Conservation (phyloP, 208 protist species). For the Leishmania tropica region DNA sequence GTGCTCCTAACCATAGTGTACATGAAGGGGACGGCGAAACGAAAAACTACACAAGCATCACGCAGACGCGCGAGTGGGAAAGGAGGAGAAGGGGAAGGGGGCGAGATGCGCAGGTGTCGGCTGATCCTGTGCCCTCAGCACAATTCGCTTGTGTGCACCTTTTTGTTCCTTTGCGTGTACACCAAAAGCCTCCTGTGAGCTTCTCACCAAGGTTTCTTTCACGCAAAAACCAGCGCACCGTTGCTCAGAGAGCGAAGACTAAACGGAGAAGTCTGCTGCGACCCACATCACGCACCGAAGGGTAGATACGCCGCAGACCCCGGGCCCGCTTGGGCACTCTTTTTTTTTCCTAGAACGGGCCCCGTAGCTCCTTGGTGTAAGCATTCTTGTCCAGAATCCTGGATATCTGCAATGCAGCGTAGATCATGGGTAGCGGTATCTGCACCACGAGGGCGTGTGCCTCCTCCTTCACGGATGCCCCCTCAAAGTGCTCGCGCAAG, state of each 20-base stretch:
- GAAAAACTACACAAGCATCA: background rate
- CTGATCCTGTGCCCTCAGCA: background rate
- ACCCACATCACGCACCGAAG: background rate
- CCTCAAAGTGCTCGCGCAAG: slow-evolving; percentile 66
- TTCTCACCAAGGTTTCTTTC: too few relatives aligned
- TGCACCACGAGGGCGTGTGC: slow-evolving; percentile 68
- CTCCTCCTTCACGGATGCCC: slow-evolving; percentile 57
- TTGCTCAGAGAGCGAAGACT: background rate
- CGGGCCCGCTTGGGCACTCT: background rate
- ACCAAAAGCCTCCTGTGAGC: background rate
- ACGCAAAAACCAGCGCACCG: background rate
- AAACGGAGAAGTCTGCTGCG: background rate
- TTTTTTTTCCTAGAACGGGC: slow-evolving; percentile 45
- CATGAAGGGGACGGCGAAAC: background rate
- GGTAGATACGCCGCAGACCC: background rate
- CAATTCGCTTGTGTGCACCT: background rate
- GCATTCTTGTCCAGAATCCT: slow-evolving; percentile 53
- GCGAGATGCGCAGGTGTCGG: background rate
- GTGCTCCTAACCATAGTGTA: background rate
- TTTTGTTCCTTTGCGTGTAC: background rate
- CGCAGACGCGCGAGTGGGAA: background rate
- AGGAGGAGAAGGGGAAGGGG: background rate
- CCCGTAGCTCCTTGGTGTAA: slow-evolving; percentile 57
- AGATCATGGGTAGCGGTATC: slow-evolving; percentile 63
- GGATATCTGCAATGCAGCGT: slow-evolving; percentile 63